These are phyloP conservation scores for Aspergillus vadensis DNA, from an alignment of 2,329 filamentous ascomycete species.

Conservation along the genomic window DNA sequence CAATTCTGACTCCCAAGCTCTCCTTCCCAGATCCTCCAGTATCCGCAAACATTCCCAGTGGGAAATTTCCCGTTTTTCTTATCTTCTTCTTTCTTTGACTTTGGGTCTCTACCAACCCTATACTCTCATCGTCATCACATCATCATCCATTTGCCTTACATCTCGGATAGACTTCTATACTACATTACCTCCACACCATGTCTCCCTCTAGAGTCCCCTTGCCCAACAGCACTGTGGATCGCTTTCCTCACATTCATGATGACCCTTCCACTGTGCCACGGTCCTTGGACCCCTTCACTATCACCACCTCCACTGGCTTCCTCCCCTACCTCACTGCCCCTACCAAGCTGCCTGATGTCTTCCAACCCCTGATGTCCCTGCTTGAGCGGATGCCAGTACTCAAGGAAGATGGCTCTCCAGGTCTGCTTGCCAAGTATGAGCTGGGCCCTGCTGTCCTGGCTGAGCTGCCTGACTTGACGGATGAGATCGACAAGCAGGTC, in stretches of 20 bases:
- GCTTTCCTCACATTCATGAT: constrained; percentile 49
- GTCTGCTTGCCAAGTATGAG: constrained; percentile 71
- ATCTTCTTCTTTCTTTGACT: constrained; percentile 5
- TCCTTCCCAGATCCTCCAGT: constrained; percentile 17
- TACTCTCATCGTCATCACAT: constrained; percentile 4
- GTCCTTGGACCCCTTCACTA: constrained; percentile 50
- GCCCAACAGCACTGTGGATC: constrained; percentile 35
- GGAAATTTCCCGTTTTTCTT: constrained; percentile 17
- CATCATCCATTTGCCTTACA: constrained; percentile 5
- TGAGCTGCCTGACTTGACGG: constrained; percentile 76
- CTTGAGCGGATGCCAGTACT: constrained; percentile 77
- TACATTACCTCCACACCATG: constrained; percentile 31
- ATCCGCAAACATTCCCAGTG: constrained; percentile 4
- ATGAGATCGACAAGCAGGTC: constrained; percentile 68
- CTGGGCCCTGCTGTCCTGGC: constrained; percentile 73
- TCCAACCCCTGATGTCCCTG: constrained; percentile 70
- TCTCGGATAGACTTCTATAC: background rate
- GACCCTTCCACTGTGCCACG: constrained; percentile 44
- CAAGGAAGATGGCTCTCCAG: constrained; percentile 71
- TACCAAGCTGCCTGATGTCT: constrained; percentile 67
- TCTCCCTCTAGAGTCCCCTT: constrained; percentile 36
- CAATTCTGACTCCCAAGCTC: constrained; percentile 22
- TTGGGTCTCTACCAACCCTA: constrained; percentile 4
- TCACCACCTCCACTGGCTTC: constrained; percentile 51
- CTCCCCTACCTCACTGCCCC: constrained; percentile 45